A percentile compares a stretch with the other conserved stretches of the same genome.
Conservation (phyloP, 805 yeast species). For the Metschnikowia peoriensis region DNA sequence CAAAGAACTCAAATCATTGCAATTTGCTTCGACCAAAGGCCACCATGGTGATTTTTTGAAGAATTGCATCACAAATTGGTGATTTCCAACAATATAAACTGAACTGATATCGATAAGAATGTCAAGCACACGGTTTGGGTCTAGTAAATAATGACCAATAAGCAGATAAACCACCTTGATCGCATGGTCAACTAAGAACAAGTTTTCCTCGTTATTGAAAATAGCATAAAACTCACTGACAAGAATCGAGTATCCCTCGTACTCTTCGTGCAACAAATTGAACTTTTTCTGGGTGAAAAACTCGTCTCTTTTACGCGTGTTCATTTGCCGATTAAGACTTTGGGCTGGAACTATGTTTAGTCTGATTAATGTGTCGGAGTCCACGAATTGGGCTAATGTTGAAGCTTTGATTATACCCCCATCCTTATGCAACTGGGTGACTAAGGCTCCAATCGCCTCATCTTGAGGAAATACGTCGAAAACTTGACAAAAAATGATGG, state of each 20-base stretch:
- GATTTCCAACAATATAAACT: constrained; percentile 42
- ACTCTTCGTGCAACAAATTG: constrained; percentile 69
- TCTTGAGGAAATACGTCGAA: constrained; percentile 36
- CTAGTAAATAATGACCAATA: constrained; percentile 75
- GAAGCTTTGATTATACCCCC: constrained; percentile 28
- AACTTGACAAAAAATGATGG: constrained; percentile 37
- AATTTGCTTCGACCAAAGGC: constrained; percentile 47
- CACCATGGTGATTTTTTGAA: constrained; percentile 63
- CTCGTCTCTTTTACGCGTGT: constrained; percentile 40
- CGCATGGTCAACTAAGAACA: constrained; percentile 42
- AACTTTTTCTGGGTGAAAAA: constrained; percentile 53
- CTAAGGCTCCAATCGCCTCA: constrained; percentile 21
- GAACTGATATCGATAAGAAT: constrained; percentile 54
- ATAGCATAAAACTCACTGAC: constrained; percentile 48
- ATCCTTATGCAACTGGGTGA: constrained; percentile 13
- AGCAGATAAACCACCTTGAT: constrained; percentile 50
- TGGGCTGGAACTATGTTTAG: constrained; percentile 32
- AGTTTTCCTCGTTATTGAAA: constrained; percentile 39
- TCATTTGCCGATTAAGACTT: constrained; percentile 35
- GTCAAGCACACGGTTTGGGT: constrained; percentile 68
- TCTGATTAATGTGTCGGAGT: constrained; percentile 27
- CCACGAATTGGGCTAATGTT: constrained; percentile 31
- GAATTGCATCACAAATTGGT: constrained; percentile 47
- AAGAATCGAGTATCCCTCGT: constrained; percentile 74
- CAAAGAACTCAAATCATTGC: constrained; percentile 29